A percentile compares a stretch with the other conserved stretches of the same genome.
phyloP scores from a whole-genome alignment of 345 rosid genomes.

The Eucalyptus virginea region DNA sequence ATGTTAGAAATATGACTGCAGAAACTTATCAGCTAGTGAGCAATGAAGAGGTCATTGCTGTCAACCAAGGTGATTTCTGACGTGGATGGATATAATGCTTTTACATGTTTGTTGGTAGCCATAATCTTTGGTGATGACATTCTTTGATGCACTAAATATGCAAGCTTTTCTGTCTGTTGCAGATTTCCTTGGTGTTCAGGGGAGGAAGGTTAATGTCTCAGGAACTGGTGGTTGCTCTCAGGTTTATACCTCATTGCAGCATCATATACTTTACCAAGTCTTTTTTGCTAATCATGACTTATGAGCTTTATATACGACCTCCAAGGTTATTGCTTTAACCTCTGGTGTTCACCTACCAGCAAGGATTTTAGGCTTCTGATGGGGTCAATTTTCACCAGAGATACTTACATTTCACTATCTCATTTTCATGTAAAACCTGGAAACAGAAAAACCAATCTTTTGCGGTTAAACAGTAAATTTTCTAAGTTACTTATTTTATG shows the following conservation, averaged over 20 bases:
- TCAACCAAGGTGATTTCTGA: constrained; percentile 70
- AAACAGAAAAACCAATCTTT: not conserved
- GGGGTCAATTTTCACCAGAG: not conserved
- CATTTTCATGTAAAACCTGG: not conserved
- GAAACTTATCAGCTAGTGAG: constrained; percentile 72
- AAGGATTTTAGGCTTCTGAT: not conserved
- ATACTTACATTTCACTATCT: not conserved
- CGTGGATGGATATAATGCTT: not conserved
- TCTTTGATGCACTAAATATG: not conserved
- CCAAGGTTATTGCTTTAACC: not conserved
- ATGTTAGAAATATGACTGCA: constrained; percentile 72
- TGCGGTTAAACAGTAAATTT: not conserved
- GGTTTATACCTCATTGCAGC: constrained; percentile 24
- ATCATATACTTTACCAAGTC: not conserved
- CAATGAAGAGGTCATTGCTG: constrained; percentile 81
- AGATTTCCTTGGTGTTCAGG: constrained; percentile 97
- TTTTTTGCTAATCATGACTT: not conserved
- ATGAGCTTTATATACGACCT: not conserved
- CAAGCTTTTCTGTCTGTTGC: constrained; percentile 4
- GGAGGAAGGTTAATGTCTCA: constrained; percentile 55
- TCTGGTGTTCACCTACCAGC: not conserved
- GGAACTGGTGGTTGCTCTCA: constrained; percentile 62
- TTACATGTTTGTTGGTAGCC: not conserved
- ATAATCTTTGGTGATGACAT: not conserved
- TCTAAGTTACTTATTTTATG: not conserved